Base-by-base conservation (phyloP, 2,329 filamentous ascomycete genomes). In the Penicillium rolfsii region DNA sequence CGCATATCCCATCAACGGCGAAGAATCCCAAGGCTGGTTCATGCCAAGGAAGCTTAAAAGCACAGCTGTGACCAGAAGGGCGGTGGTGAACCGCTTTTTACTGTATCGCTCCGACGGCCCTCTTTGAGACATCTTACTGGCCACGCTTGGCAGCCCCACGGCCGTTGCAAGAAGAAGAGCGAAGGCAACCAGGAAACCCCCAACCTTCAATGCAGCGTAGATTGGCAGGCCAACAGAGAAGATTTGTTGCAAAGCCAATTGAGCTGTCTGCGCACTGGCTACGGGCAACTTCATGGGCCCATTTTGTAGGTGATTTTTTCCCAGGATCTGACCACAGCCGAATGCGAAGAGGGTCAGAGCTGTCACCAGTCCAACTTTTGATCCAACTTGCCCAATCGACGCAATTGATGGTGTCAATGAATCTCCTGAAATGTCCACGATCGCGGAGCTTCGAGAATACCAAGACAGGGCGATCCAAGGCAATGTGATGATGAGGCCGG, bases 181-280 rank as follows among this genome's bases (percentile, higher is more conserved):
- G n/a, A 86, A 72, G 11, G 82, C 82, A n/a, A 82, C 81, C 56
- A 82, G 76, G 59, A 82, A 78, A 12, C 82, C 84, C 8, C 84
- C 85, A 12, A 87, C 71, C 59, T 85, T 81, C 63, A 85, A 76
- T 0, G 82, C 73, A 8, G 85, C 83, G 68, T 85, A 87, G 67
- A 85, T 83, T 0, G 85, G 85, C 33, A 87, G 67, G 3, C 78
- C 73, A 24, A 84, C 69, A 19, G 80, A 76, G 33, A 77, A 59
- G n/a, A 77, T 67, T 53, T 76, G 79, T 19, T 71, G 66, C 16
- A 75, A 53, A 19, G 75, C 70, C 16, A 59, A 63, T 14, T 64
- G 62, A 5, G 52, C 65, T 0, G 57, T 64, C 7, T 61, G 63
- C 1, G 57, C 36, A 58, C 62, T 67, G 4, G 71, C 22, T 24